Evolutionary conservation across 1,284 basidiomycete species (phyloP).

Genomic region (Flammula alnicola): DNA sequence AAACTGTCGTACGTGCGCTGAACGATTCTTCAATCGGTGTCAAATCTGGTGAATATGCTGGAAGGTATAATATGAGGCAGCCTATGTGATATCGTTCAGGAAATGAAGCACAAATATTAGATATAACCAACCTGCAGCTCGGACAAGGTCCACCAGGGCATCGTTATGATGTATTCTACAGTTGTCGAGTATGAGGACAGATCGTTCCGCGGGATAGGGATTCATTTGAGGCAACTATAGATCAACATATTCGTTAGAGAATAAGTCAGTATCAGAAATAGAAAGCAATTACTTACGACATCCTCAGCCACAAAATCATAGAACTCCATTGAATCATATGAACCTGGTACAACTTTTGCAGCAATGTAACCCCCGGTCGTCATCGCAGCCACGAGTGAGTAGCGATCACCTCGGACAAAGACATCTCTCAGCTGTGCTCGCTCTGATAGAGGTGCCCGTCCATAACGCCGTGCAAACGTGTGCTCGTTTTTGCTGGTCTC

Average conservation of each 20-base stretch:
- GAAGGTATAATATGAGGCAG: constrained; percentile 23
- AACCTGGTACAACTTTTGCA: constrained; percentile 15
- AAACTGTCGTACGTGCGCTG: constrained; percentile 16
- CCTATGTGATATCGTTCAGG: neutral
- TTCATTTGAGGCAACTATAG: constrained; percentile 27
- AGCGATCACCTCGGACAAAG: constrained; percentile 25
- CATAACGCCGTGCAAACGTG: constrained; percentile 20
- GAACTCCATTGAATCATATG: constrained; percentile 20
- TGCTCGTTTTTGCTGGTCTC: constrained; percentile 33
- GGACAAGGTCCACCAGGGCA: constrained; percentile 21
- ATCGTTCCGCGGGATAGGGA: constrained; percentile 21
- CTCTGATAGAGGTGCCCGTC: constrained; percentile 17
- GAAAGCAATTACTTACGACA: constrained; percentile 15
- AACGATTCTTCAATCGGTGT: constrained; percentile 35
- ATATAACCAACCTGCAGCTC: constrained; percentile 15
- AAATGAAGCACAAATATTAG: neutral
- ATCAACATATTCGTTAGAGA: neutral
- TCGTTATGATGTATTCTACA: constrained; percentile 30
- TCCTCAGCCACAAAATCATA: constrained; percentile 22
- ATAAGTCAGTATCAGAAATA: neutral
- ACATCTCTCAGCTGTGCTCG: constrained; percentile 20
- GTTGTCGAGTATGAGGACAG: constrained; percentile 30
- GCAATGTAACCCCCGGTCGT: constrained; percentile 23
- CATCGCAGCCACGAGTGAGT: constrained; percentile 22
- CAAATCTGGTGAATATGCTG: constrained; percentile 31